Conservation (phyloP, 129 eudicot species). For the Artemisia tridentata region DNA sequence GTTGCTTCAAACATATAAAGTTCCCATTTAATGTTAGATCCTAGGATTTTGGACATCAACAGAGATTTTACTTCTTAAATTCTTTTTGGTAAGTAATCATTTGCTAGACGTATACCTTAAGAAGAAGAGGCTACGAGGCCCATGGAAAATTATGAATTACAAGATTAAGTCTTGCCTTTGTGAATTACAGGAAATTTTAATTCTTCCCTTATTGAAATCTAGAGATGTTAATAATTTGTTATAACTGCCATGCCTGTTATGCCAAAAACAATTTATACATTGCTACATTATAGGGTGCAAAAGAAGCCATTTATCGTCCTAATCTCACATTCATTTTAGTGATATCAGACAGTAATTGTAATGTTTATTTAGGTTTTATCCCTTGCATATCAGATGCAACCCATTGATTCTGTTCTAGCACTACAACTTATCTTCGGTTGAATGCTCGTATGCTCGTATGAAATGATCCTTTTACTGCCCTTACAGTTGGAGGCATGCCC, state of each 20-base stretch:
- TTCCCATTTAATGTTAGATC: background rate
- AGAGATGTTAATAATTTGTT: background rate
- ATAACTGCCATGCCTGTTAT: background rate
- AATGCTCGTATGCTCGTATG: background rate
- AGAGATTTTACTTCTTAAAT: background rate
- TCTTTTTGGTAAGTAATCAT: background rate
- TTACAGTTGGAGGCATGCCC: background rate
- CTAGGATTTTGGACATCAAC: background rate
- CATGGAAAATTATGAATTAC: background rate
- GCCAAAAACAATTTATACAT: background rate
- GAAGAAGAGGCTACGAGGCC: background rate
- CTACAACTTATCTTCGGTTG: background rate
- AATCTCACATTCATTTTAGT: background rate
- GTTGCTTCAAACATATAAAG: background rate
- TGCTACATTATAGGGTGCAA: background rate
- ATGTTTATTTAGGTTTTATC: background rate
- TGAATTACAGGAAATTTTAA: background rate
- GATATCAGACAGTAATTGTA: background rate
- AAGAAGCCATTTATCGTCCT: background rate
- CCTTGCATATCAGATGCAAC: background rate
- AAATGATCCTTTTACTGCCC: no score
- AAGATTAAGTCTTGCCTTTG: background rate
- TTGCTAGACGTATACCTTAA: no score
- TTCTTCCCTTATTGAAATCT: no score
- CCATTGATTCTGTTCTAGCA: background rate